Evolutionary conservation across 2,329 filamentous ascomycete genomes (phyloP), one percentile per base, ranked within the genome.

Genomic region (Sclerotinia sclerotiorum): DNA sequence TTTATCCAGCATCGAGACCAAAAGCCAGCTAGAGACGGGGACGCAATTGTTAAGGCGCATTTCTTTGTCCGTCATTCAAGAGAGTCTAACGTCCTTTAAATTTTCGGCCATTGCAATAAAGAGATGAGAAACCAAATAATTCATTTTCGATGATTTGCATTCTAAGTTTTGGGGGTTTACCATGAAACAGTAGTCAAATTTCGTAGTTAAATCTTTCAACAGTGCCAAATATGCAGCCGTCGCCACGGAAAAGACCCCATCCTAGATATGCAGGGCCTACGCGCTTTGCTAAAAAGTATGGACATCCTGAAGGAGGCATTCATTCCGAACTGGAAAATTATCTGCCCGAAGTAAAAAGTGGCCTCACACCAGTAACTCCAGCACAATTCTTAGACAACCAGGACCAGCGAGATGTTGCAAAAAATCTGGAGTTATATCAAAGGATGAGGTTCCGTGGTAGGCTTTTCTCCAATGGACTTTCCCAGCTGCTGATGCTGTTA

Each of bases 361-460:
- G 44, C 4, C 29, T 62, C 44, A 62, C 58, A 24, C 58, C 58
- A 24, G 44, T 51, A 19, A 62, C 58, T 27, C 44, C 58, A 24
- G 42, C 27, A 19, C 24, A 62, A 24, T 62, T 62, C 29, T 51
- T 62, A 39, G 46, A 51, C 0, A 17, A 17, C 21, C 21, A 62
- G n/a, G 58, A n/a, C 35, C 13, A 49, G 19, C 11, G 15, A 2
- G 46, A 62, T 39, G 13, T 35, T 49, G 58, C 46, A 17, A 15
- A 6, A n/a, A 13, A n/a, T 39, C 58, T 62, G 6, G 58, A 51
- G 10, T 11, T 51, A 46, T 49, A 62, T 49, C 58, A 39, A 39
- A 62, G 58, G 8, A 39, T 62, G 29, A 51, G 58, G 44, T 62
- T 62, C 58, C 35, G 29, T 49, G 58, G 58, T 62, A 39, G 29